Evolutionary conservation across 2,329 filamentous ascomycete genomes (phyloP), one percentile per base, ranked within the genome.

Genomic region (Fusarium pseudonygamai): DNA sequence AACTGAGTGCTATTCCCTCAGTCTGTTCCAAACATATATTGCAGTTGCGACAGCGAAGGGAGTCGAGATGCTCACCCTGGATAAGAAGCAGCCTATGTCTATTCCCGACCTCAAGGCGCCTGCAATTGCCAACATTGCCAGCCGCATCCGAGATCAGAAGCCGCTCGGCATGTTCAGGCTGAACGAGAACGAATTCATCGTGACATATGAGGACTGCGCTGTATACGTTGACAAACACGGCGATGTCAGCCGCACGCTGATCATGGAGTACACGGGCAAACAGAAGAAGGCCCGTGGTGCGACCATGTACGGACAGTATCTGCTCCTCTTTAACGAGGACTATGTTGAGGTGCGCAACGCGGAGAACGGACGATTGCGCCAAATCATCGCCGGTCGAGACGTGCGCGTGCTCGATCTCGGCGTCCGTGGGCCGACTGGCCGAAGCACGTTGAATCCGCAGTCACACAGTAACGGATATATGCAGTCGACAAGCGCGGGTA

Each of bases 181-280:
- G 61, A 95, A 93, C 74, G 93, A 97, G 67, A 93, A 93, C 64
- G 96, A 97, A 81, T 99, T 98, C 83, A 86, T 99, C 32, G 90
- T 98, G 55, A 94, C 93, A 42, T 99, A 98, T 81, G 93, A 97
- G 82, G 95, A 98, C 82, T 98, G 96, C 77, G 96, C 95, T 24
- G 95, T 99, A 14, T 99, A 98, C 79, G 93, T 98, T 79, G 97
- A 99, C 85, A 98, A 98, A 83, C 95, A 98, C 82, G 96, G 96
- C 74, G 96, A 99, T 70, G 94, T 99, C 34, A 96, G 92, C 43
- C 93, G 97, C 50, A 94, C 93, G 34, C 94, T 98, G 66, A 95
- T 98, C 78, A 97, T 99, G 95, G 95, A 98, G 80, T 99, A 98
- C 81, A 96, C 97, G n/a, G 96, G 96, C 75, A 96, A 93, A 78